phyloP scores from a whole-genome alignment of 768 basidiomycete species.

The Pisolithus albus region DNA sequence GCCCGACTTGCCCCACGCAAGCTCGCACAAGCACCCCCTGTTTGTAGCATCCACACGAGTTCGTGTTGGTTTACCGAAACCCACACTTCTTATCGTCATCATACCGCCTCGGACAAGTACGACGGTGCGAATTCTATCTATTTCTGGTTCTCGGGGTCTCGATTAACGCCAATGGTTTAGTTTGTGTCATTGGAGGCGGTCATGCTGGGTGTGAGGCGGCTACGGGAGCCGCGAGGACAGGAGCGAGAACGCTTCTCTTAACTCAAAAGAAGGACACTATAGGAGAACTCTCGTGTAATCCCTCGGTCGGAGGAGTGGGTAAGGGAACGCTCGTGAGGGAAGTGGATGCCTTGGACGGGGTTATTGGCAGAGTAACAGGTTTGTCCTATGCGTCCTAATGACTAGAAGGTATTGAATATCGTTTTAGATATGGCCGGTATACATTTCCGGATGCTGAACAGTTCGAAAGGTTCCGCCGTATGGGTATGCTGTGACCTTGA shows the following conservation, averaged over 20 bases:
- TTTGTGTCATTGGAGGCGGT: slow-evolving; percentile 86
- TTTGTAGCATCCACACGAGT: neutral
- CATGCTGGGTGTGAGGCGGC: slow-evolving; percentile 94
- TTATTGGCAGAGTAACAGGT: slow-evolving; percentile 83
- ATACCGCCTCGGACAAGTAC: slow-evolving; percentile 8
- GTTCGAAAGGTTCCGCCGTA: slow-evolving; percentile 81
- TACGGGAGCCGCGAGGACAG: slow-evolving; percentile 74
- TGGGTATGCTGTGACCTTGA: slow-evolving; percentile 51
- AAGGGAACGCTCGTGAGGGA: slow-evolving; percentile 90
- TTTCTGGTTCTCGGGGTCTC: slow-evolving; percentile 30
- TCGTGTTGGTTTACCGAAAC: neutral
- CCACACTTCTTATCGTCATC: neutral
- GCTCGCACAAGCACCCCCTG: too few relatives aligned
- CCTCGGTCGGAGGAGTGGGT: slow-evolving; percentile 86
- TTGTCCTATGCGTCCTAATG: slow-evolving; percentile 13
- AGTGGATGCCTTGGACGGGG: slow-evolving; percentile 83
- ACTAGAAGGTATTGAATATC: neutral
- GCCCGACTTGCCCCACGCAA: too few relatives aligned
- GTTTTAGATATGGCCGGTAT: slow-evolving; percentile 75
- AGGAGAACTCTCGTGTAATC: slow-evolving; percentile 85
- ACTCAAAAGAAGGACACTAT: slow-evolving; percentile 80
- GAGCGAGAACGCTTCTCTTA: slow-evolving; percentile 72
- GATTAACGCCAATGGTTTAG: slow-evolving; percentile 36
- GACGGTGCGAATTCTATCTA: slow-evolving; percentile 16
- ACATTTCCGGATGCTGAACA: slow-evolving; percentile 81